Conservation (phyloP, 2,329 filamentous ascomycete species). For the Pseudogymnoascus sp. region DNA sequence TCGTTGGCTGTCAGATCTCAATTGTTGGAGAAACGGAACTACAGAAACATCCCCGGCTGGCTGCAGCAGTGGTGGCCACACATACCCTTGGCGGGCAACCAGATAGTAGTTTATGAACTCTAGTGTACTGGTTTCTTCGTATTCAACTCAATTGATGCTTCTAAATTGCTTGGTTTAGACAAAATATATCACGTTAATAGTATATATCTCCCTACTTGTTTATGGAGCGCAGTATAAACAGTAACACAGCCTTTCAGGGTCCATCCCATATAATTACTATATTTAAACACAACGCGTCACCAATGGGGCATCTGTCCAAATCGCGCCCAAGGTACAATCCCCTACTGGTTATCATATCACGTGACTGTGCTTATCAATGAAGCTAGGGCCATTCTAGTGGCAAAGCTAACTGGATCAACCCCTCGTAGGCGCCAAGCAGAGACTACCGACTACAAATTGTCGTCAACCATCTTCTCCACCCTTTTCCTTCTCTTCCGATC, state of each 20-base stretch:
- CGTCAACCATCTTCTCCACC: conserved; percentile 1
- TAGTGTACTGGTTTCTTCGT: not conserved
- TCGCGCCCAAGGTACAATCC: not conserved
- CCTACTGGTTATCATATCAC: not conserved
- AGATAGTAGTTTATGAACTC: not conserved
- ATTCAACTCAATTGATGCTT: not conserved
- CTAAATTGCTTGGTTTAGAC: not conserved
- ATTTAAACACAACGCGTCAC: conserved; percentile 4
- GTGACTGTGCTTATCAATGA: conserved; percentile 2
- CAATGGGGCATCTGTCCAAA: not conserved
- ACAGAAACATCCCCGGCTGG: not conserved
- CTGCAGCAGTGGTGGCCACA: not conserved
- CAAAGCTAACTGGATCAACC: conserved; percentile 2
- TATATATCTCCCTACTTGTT: not conserved
- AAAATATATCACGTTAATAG: not conserved
- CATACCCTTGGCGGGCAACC: not conserved
- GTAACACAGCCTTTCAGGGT: not conserved
- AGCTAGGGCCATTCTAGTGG: conserved; percentile 1
- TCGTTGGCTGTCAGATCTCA: conserved; percentile 8
- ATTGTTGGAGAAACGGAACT: not conserved
- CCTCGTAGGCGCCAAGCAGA: conserved; percentile 4
- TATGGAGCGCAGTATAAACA: not conserved
- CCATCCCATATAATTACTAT: not conserved
- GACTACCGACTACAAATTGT: conserved; percentile 11
- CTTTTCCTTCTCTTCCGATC: conserved; percentile 10